Conservation (phyloP, 805 yeast genomes). For the Candida suzukii region DNA sequence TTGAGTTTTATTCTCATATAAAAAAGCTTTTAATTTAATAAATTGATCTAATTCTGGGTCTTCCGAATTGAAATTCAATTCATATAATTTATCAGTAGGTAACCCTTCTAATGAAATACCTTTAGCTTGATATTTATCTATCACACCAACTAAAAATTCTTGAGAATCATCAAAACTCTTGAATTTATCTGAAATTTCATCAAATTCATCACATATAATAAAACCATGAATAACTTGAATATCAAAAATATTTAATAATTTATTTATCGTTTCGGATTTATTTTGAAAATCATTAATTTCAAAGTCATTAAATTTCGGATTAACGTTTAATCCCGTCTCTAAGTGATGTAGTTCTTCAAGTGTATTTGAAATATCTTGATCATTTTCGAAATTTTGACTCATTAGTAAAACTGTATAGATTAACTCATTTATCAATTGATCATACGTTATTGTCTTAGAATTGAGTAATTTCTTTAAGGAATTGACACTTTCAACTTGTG, state of each 20-base stretch:
- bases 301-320: conserved; percentile 54
- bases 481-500: background rate
- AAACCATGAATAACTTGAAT: conserved; percentile 72
- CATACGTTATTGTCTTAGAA: conserved; percentile 20
- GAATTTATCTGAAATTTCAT: background rate
- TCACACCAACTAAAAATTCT: conserved; percentile 17
- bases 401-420: conserved; percentile 37
- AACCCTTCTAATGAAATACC: conserved; percentile 4
- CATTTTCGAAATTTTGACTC: conserved; percentile 17
- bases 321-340: conserved; percentile 64
- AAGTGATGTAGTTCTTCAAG: conserved; percentile 54
- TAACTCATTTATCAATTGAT: conserved; percentile 39
- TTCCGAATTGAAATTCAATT: background rate
- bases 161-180: conserved; percentile 23
- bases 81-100: conserved; percentile 3
- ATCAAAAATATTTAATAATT: conserved; percentile 16
- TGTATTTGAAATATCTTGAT: conserved; percentile 27
- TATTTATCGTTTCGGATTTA: conserved; percentile 11
- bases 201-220: conserved; percentile 4
- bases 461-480: conserved; percentile 16
- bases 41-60: conserved; percentile 5
- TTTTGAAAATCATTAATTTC: conserved; percentile 14
- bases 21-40: conserved; percentile 27
- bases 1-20: conserved; percentile 65
- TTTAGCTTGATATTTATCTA: conserved; percentile 6